These are phyloP conservation scores for Barnettozyma pratensis DNA, from an alignment of 805 yeast genomes.

Conservation along the genomic window DNA sequence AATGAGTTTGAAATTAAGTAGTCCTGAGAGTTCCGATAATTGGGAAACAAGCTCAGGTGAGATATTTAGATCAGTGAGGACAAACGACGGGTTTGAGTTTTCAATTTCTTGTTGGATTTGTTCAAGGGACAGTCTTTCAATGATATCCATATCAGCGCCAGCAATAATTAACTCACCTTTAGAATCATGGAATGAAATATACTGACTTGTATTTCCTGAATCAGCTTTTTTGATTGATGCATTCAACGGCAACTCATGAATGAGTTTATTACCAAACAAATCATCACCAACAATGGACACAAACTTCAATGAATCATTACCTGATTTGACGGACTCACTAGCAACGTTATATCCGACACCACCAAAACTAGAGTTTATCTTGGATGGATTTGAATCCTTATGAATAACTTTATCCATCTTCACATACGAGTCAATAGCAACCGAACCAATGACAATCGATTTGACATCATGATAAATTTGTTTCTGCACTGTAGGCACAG, in stretches of 20 bases:
- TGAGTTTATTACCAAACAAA: slow-evolving; percentile 40
- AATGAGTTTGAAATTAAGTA: slow-evolving; percentile 32
- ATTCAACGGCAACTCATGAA: slow-evolving; percentile 28
- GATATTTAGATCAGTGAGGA: slow-evolving; percentile 68
- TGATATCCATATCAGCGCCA: slow-evolving; percentile 78
- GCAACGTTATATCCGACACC: slow-evolving; percentile 85
- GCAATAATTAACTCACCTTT: slow-evolving; percentile 68
- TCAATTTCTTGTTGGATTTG: slow-evolving; percentile 40
- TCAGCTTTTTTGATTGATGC: slow-evolving; percentile 13
- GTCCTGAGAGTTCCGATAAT: slow-evolving; percentile 28
- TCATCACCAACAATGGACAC: slow-evolving; percentile 64
- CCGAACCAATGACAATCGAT: slow-evolving; percentile 60
- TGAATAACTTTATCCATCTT: slow-evolving; percentile 32
- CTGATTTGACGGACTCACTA: slow-evolving; percentile 45
- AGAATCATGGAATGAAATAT: slow-evolving; percentile 59
- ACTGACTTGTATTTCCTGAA: slow-evolving; percentile 53
- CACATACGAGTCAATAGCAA: slow-evolving; percentile 71
- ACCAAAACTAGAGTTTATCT: slow-evolving; percentile 53
- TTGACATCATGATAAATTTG: slow-evolving; percentile 10
- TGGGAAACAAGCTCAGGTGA: slow-evolving; percentile 36
- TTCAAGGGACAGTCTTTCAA: slow-evolving; percentile 42
- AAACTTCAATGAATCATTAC: slow-evolving; percentile 32
- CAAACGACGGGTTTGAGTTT: slow-evolving; percentile 38
- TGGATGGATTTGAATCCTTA: slow-evolving; percentile 74
- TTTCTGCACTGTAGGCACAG: background rate